Evolutionary conservation across 768 basidiomycete genomes (phyloP).

Genomic region (Lactarius akahatsu): DNA sequence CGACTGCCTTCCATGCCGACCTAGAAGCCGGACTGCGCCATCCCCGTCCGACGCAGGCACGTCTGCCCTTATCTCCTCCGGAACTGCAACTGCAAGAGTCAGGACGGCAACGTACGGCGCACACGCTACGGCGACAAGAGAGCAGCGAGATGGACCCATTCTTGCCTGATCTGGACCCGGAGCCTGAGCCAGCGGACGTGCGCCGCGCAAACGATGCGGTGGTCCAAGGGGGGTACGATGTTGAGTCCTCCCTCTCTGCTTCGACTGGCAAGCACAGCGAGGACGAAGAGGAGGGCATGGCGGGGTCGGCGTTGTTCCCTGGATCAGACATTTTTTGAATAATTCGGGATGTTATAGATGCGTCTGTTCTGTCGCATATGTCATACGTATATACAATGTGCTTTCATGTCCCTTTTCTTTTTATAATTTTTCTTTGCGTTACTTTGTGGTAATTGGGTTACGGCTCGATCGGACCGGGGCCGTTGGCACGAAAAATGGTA

Average conservation of each 20-base stretch:
- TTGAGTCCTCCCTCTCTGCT: background rate
- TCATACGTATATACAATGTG: constrained; percentile 20
- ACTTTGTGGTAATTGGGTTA: background rate
- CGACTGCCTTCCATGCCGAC: constrained; percentile 17
- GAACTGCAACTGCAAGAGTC: background rate
- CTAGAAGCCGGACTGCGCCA: constrained; percentile 19
- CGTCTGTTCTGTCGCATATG: background rate
- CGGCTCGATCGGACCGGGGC: constrained; percentile 41
- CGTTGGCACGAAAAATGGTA: background rate
- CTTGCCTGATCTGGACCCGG: constrained; percentile 23
- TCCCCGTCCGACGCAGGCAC: constrained; percentile 3
- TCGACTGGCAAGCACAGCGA: background rate
- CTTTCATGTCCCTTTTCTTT: background rate
- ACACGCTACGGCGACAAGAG: constrained; percentile 18
- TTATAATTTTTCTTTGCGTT: constrained; percentile 12
- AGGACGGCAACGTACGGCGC: constrained; percentile 4
- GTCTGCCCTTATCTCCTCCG: constrained; percentile 4
- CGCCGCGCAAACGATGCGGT: background rate
- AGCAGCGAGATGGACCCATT: constrained; percentile 28
- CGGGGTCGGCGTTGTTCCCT: constrained; percentile 22
- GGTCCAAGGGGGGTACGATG: constrained; percentile 9
- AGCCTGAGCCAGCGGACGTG: background rate
- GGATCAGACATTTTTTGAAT: constrained; percentile 30
- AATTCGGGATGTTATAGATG: constrained; percentile 14
- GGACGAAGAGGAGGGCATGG: constrained; percentile 15